Conservation (phyloP, 2,329 filamentous ascomycete genomes). For the Thelonectria blattea region DNA sequence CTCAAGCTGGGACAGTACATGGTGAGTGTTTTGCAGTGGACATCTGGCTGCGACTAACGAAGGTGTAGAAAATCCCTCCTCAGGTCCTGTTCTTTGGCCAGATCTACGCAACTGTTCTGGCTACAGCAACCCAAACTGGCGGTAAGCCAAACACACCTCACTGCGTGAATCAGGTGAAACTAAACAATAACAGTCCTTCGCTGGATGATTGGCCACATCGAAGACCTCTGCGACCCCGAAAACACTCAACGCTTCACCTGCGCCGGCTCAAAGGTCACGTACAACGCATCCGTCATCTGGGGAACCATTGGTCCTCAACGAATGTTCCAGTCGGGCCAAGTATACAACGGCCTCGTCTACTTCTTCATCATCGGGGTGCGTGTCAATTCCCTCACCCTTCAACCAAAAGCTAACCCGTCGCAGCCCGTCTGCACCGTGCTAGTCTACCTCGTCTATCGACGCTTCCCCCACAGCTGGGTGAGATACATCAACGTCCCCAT, state of each 20-base stretch:
- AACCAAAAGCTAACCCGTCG: background rate
- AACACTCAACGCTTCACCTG: constrained; percentile 18
- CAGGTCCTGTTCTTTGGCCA: constrained; percentile 14
- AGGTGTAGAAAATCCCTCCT: constrained; percentile 14
- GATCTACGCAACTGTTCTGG: constrained; percentile 12
- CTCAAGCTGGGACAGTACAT: constrained; percentile 20
- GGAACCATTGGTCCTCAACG: constrained; percentile 18
- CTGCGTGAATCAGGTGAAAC: background rate
- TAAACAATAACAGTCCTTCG: constrained; percentile 8
- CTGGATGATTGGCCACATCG: constrained; percentile 19
- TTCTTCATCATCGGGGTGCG: constrained; percentile 18
- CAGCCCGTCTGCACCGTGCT: constrained; percentile 8
- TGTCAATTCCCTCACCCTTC: background rate
- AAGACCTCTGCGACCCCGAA: constrained; percentile 10
- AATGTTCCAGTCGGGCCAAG: constrained; percentile 16
- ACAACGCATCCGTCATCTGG: constrained; percentile 20
- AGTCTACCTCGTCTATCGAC: constrained; percentile 11
- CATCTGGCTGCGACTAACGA: background rate
- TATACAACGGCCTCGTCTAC: constrained; percentile 16
- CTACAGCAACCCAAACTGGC: constrained; percentile 13
- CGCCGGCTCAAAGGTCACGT: constrained; percentile 14
- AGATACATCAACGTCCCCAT: constrained; percentile 18
- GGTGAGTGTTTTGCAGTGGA: background rate
- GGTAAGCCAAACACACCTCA: background rate
- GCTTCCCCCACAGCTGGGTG: constrained; percentile 15